Conservation (phyloP, 768 basidiomycete genomes). For the Suillus plorans region DNA sequence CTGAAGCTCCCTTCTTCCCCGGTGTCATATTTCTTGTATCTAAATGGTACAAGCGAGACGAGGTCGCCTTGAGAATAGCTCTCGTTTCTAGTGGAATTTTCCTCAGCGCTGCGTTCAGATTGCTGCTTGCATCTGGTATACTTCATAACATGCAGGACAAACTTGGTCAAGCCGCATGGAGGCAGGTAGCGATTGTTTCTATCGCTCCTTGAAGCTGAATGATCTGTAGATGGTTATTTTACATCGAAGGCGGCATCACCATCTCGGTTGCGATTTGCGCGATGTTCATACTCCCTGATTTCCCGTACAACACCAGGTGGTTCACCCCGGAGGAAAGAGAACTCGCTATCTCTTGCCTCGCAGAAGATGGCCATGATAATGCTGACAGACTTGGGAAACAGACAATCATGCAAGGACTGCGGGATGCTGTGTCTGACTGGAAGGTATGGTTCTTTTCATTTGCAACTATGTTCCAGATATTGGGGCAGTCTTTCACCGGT, state of each 20-base stretch:
- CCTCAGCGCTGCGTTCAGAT: slow-evolving; percentile 45
- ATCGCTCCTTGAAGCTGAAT: slow-evolving; percentile 1
- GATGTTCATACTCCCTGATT: slow-evolving; percentile 37
- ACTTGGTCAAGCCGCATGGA: slow-evolving; percentile 40
- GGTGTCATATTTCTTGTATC: slow-evolving; percentile 3
- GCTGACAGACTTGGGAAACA: slow-evolving; percentile 35
- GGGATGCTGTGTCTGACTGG: slow-evolving; percentile 65
- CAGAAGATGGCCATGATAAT: slow-evolving; percentile 44
- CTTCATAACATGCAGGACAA: slow-evolving; percentile 41
- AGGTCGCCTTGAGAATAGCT: slow-evolving; percentile 37
- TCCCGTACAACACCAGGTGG: slow-evolving; percentile 33
- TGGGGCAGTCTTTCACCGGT: background rate
- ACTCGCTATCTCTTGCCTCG: slow-evolving; percentile 31
- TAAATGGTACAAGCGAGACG: slow-evolving; percentile 32
- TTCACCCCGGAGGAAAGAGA: slow-evolving; percentile 28
- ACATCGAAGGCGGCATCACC: slow-evolving; percentile 33
- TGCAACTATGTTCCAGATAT: slow-evolving; percentile 33
- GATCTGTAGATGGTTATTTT: slow-evolving; percentile 19
- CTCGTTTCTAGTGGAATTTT: slow-evolving; percentile 38
- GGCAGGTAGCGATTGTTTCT: slow-evolving; percentile 22
- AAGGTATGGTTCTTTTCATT: slow-evolving; percentile 80
- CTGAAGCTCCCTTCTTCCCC: slow-evolving; percentile 7
- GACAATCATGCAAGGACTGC: slow-evolving; percentile 43
- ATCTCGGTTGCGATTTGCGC: slow-evolving; percentile 33
- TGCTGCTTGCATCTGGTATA: slow-evolving; percentile 43